Percentiles rank a stretch among this genome's conserved stretches.
Conservation (phyloP, 2,329 filamentous ascomycete species). For the Colletotrichum ledebouriae region DNA sequence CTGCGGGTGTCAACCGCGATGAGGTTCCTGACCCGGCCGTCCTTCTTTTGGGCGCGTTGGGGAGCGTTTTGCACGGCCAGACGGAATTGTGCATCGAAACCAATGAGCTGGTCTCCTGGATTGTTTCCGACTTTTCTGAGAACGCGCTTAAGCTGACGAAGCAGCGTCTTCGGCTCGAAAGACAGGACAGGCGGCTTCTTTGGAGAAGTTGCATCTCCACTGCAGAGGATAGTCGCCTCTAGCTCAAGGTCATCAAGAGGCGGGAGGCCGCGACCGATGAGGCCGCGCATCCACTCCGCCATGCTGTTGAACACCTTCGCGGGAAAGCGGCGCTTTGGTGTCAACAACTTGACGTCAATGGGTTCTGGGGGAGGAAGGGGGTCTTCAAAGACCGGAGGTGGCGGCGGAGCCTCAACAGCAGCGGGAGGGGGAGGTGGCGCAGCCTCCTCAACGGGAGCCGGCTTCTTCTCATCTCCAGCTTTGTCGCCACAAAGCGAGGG, state of each 20-base stretch:
- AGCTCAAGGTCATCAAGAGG: slow-evolving; percentile 26
- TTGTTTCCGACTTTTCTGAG: neutral
- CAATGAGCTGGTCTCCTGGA: slow-evolving; percentile 17
- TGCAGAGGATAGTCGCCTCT: slow-evolving; percentile 28
- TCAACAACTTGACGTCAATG: slow-evolving; percentile 26
- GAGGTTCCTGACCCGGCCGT: slow-evolving; percentile 26
- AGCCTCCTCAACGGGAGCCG: neutral
- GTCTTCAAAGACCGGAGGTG: slow-evolving; percentile 2
- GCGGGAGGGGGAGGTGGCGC: neutral
- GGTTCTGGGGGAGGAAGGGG: slow-evolving; percentile 5
- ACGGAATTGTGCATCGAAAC: slow-evolving; percentile 11
- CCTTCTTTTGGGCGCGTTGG: slow-evolving; percentile 24
- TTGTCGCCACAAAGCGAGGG: slow-evolving; percentile 13
- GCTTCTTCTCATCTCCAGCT: slow-evolving; percentile 7
- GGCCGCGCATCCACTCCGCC: slow-evolving; percentile 23
- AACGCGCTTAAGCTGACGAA: slow-evolving; percentile 28
- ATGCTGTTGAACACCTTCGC: slow-evolving; percentile 23
- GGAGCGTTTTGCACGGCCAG: slow-evolving; percentile 15
- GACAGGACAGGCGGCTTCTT: slow-evolving; percentile 5
- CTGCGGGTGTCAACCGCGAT: slow-evolving; percentile 21
- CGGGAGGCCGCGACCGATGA: slow-evolving; percentile 21
- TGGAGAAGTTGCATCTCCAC: neutral
- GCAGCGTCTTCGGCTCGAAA: slow-evolving; percentile 26
- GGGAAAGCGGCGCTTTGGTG: slow-evolving; percentile 18
- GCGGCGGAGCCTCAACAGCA: neutral